Evolutionary conservation across 2,329 filamentous ascomycete species (phyloP), one percentile per base, ranked within the genome.

Genomic region (Aspergillus tamarii): DNA sequence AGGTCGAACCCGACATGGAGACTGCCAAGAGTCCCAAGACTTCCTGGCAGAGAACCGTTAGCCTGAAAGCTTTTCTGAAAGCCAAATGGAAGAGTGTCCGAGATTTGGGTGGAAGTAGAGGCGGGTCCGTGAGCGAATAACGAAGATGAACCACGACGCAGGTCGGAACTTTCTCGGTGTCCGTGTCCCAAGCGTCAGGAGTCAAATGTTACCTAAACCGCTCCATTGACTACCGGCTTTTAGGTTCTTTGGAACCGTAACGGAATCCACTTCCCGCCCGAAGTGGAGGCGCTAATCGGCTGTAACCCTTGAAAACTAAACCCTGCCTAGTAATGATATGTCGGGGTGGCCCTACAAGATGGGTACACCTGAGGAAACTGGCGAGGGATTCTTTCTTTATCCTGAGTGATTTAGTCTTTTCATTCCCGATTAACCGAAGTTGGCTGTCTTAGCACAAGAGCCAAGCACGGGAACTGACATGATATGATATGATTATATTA

Each of bases 261-360:
- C 57, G 32, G 46, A 53, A 59, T 39, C 57, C 57, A 59, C 57
- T 53, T 59, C 28, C 57, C 57, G 57, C 32, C 32, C 46, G 57
- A 39, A 39, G 52, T 55, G 52, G 52, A 55, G 32, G n/a, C 32
- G 9, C 26, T 39, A 30, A 55, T 26, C 12, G n/a, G n/a, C 32
- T 53, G 26, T 32, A 11, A 46, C 26, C 21, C 43, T 23, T 21
- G 7, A 11, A 34, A 19, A 36, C 30, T 36, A 59, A 39, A 5
- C 43, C 57, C 28, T 23, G 34, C 48, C 32, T 11, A 36, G 41
- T 32, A 46, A 62, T 46, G n/a, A 43, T 55, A 14, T 36, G n/a
- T 55, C 32, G 11, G 14, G 5, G 21, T 39, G 14, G 21, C n/a
- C 21, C 16, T 36, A 21, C 28, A 3, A 36, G 3, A 26, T 23